Evolutionary conservation across 768 basidiomycete genomes (phyloP), one percentile per base, ranked within the genome.

Genomic region (Mycena chlorophos): DNA sequence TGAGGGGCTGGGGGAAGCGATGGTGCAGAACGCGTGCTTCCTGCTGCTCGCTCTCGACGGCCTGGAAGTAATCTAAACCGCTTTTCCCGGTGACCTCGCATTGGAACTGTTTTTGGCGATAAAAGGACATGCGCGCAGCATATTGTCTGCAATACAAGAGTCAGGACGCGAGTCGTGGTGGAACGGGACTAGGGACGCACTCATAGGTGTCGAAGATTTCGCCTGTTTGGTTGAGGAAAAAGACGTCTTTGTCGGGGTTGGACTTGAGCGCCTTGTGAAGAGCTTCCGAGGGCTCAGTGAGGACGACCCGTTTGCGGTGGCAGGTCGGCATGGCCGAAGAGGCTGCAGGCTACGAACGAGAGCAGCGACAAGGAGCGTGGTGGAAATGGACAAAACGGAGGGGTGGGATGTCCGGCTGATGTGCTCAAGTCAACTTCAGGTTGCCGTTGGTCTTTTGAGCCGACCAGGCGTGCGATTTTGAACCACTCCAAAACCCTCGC

Each of bases 151-250:
- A 57, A 46, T 49, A 63, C 64, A 57, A 43, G 47, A 63, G 38
- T 52, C 58, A 70, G 54, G 54, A 46, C 51, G 64, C 64, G 59
- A 62, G 68, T 65, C 53, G 62, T 56, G 37, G 50, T 52, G 64
- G 61, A 64, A 46, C 60, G 56, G 59, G 61, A 14, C 58, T 58
- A 66, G 53, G n/a, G 52, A 81, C 91, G 69, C 68, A 97, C 95
- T 97, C 94, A 69, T 97, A 98, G 68, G 87, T 87, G 61, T 93
- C 87, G 71, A 98, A 98, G 73, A 98, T 91, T 83, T 98, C 96
- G 67, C 95, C 96, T 3, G 96, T 98, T 72, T 93, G 87, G 61
- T 86, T 78, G 68, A 98, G 87, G 78, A 91, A 95, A 76, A 86
- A 98, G 71, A 98, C 94, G 62, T 87, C 85, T 68, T 76, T 83